Evolutionary conservation across 495 filamentous ascomycete species (phyloP).

Genomic region (Daldinia loculata): DNA sequence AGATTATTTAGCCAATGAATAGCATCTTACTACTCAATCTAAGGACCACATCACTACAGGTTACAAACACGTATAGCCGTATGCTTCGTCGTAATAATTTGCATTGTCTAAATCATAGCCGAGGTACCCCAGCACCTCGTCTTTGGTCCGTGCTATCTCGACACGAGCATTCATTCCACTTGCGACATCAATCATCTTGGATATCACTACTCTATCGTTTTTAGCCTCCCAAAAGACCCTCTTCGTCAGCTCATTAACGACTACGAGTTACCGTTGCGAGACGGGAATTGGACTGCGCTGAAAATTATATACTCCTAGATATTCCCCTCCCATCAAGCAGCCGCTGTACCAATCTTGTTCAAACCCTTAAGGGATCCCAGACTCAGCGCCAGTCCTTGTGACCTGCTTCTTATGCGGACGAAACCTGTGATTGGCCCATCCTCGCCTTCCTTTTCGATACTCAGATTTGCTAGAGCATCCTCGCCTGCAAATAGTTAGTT

Average conservation of each 20-base stretch:
- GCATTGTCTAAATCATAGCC: slow-evolving; percentile 42
- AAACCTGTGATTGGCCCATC: slow-evolving; percentile 98
- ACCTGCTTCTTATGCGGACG: slow-evolving; percentile 96
- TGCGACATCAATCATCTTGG: slow-evolving; percentile 36
- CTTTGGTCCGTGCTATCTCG: slow-evolving; percentile 35
- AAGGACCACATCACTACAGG: not conserved
- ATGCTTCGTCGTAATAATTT: slow-evolving; percentile 33
- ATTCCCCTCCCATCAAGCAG: slow-evolving; percentile 42
- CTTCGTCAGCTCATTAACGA: slow-evolving; percentile 12
- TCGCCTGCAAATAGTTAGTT: slow-evolving; percentile 71
- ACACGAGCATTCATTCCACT: slow-evolving; percentile 22
- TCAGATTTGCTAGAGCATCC: slow-evolving; percentile 97
- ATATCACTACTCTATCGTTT: slow-evolving; percentile 30
- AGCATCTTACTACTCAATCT: not conserved
- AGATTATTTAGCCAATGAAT: too few relatives aligned
- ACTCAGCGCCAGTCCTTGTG: slow-evolving; percentile 93
- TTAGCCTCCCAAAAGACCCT: slow-evolving; percentile 11
- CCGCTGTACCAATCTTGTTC: slow-evolving; percentile 73
- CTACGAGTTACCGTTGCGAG: slow-evolving; percentile 1
- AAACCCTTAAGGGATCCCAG: slow-evolving; percentile 95
- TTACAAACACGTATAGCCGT: not conserved
- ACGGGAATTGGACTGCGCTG: not conserved
- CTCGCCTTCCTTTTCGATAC: slow-evolving; percentile 96
- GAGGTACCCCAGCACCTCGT: slow-evolving; percentile 33
- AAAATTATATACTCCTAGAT: slow-evolving; percentile 24